Base-by-base conservation (phyloP, 139 green algal species). In the Asterochloris sp. region DNA sequence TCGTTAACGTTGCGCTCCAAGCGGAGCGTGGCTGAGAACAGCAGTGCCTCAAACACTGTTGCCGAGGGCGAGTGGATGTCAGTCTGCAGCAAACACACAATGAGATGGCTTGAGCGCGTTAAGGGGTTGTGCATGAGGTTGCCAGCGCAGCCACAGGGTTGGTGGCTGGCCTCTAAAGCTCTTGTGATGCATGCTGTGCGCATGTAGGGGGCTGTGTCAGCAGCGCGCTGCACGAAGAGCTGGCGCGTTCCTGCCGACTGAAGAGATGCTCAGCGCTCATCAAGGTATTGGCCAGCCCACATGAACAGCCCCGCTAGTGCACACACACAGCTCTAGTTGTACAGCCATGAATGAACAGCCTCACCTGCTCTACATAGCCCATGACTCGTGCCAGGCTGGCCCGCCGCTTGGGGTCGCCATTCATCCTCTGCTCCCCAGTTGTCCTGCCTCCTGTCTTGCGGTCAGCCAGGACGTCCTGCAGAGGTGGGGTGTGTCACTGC, bases 361-460 rank as follows among this genome's bases (percentile, higher is more conserved):
- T 54, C 2, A 54, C 38, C 38, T 54, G 76, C 83, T 87, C 87
- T 16, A 85, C 77, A 79, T 93, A 95, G 15, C 87, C 91, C n/a
- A 74, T 83, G 27, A 95, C 82, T 73, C 91, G 88, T 11, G 87
- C 80, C 23, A 94, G 91, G 29, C 89, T 90, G 28, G 64, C 26
- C 19, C 89, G 76, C 26, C 88, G 83, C 83, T 92, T 88, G 27
- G 89, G 85, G 68, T 82, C 76, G 11, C 91, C 91, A 38, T 91
- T 92, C 29, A 95, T 77, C 62, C 78, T 82, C 28, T 95, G 84
- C 47, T 94, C 86, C 16, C 91, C 91, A 11, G 78, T 86, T 19
- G 76, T 86, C 38, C 26, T 71, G 82, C 89, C 71, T 23, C 75
- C 83, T 9, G 81, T 90, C 82, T 92, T 91, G 29, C 89, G 84